A percentile compares a stretch with the other conserved stretches of the same genome.
Conservation (phyloP, 2,329 filamentous ascomycete genomes). For the Tolypocladium ovalisporum region DNA sequence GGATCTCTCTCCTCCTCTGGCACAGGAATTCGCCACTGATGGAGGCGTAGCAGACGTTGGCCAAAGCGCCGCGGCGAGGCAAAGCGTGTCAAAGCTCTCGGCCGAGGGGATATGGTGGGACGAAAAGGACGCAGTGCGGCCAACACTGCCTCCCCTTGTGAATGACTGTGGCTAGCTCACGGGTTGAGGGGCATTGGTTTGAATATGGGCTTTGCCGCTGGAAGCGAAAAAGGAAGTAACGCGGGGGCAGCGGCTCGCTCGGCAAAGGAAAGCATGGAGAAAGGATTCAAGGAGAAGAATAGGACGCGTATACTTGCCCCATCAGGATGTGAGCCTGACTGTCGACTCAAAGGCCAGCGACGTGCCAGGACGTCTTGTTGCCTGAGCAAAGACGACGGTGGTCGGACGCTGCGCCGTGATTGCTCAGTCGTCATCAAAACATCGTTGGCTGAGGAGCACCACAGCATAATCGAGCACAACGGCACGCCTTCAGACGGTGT, state of each 20-base stretch:
- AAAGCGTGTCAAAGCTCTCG: not conserved
- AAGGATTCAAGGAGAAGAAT: not conserved
- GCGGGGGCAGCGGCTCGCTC: too few relatives aligned
- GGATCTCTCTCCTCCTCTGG: not conserved
- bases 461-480: not conserved
- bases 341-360: not conserved
- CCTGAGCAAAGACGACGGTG: too few relatives aligned
- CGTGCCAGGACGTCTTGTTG: too few relatives aligned
- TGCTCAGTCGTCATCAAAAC: too few relatives aligned
- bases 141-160: not conserved
- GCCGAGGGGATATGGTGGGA: not conserved
- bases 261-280: too few relatives aligned
- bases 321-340: not conserved
- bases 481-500: not conserved
- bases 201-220: too few relatives aligned
- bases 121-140: not conserved
- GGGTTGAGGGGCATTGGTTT: too few relatives aligned
- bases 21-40: not conserved
- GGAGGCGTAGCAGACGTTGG: not conserved
- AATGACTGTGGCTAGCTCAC: too few relatives aligned
- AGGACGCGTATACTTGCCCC: not conserved
- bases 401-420: too few relatives aligned
- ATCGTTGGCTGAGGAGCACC: not conserved
- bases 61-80: not conserved
- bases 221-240: too few relatives aligned